Percentiles rank a stretch among this genome's conserved stretches.
phyloP scores from a whole-genome alignment of 768 basidiomycete species.

The Tulasnella sp. region DNA sequence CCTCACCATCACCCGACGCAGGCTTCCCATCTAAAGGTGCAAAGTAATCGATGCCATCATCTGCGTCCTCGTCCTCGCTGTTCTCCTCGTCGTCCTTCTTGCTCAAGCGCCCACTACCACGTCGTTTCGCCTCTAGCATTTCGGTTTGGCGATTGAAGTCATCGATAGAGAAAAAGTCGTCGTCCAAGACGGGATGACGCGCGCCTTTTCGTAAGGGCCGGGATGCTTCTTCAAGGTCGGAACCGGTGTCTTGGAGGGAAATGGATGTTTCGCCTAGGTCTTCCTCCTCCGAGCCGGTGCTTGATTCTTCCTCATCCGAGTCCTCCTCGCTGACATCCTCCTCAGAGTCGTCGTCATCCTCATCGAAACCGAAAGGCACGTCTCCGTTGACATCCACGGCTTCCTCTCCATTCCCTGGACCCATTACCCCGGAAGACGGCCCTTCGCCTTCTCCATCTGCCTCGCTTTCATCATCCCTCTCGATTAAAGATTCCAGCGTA shows the following conservation, averaged over 20 bases:
- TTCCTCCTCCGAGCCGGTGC: conserved; percentile 25
- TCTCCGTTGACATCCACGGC: not conserved
- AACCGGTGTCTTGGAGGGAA: conserved; percentile 21
- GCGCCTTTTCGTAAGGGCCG: conserved; percentile 14
- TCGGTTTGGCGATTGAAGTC: conserved; percentile 83
- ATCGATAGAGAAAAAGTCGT: conserved; percentile 81
- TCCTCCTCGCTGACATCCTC: conserved; percentile 26
- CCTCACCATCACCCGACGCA: conserved; percentile 35
- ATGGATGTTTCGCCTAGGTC: conserved; percentile 29
- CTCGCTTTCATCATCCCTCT: conserved; percentile 23
- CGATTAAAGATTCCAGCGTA: conserved; percentile 46
- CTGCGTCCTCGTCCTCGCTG: conserved; percentile 36
- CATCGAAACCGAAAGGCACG: not conserved
- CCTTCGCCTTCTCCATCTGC: conserved; percentile 19
- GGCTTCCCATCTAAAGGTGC: conserved; percentile 39
- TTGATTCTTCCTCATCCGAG: conserved; percentile 24
- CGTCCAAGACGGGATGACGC: conserved; percentile 55
- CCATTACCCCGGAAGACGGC: conserved; percentile 15
- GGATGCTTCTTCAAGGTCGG: not conserved
- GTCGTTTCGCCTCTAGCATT: conserved; percentile 54
- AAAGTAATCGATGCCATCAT: conserved; percentile 49
- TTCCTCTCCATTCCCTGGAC: conserved; percentile 18
- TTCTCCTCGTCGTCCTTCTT: conserved; percentile 40
- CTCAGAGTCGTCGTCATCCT: conserved; percentile 27
- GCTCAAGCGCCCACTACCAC: conserved; percentile 51